These are phyloP conservation scores for Citrus hindsii DNA, from an alignment of 345 rosid species.

Conservation along the genomic window DNA sequence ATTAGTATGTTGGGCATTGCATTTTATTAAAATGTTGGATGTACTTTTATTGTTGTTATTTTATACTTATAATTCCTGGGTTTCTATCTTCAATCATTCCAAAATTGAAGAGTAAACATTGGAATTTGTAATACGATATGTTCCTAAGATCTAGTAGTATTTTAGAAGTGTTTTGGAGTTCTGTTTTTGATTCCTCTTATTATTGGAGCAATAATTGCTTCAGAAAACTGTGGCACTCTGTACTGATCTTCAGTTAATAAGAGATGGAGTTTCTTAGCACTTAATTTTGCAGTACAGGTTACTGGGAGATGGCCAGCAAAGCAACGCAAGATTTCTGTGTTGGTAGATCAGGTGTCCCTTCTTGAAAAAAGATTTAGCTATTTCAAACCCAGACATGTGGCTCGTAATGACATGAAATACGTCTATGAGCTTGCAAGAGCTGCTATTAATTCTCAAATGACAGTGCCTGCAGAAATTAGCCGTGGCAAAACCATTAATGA, in stretches of 20 bases:
- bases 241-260: background rate
- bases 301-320: conserved; percentile 37
- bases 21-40: background rate
- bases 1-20: background rate
- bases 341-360: conserved; percentile 41
- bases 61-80: background rate
- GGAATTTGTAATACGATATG: background rate
- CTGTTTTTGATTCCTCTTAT: background rate
- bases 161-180: background rate
- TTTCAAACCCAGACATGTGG: conserved; percentile 36
- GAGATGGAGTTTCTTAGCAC: background rate
- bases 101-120: background rate
- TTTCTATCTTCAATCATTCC: background rate
- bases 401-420: conserved; percentile 40
- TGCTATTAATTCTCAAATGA: conserved; percentile 66
- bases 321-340: conserved; percentile 38
- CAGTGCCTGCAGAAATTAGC: conserved; percentile 42
- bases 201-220: background rate
- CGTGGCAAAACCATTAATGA: conserved; percentile 43
- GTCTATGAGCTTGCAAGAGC: conserved; percentile 71
- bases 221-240: background rate
- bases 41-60: background rate
- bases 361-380: conserved; percentile 41
- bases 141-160: background rate
- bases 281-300: conserved; percentile 34